A percentile compares a stretch with the other conserved stretches of the same genome.
Conservation (phyloP, 495 filamentous ascomycete genomes). For the Penicillium cinerascens region DNA sequence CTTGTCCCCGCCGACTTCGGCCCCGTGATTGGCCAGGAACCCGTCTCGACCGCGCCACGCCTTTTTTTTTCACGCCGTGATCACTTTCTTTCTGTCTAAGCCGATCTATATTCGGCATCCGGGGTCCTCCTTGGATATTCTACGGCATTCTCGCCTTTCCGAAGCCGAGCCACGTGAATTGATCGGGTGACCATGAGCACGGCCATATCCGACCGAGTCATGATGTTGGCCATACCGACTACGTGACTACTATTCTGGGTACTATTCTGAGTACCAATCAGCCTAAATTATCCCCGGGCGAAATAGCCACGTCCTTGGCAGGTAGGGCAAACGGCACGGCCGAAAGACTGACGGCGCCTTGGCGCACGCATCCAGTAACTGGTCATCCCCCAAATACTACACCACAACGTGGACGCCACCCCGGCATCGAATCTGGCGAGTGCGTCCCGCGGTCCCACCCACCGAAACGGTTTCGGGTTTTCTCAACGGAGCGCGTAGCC, state of each 20-base stretch:
- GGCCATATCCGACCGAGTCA: conserved; percentile 7
- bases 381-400: neutral
- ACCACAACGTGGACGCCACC: neutral
- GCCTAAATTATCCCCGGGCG: too few species aligned
- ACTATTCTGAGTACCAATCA: neutral
- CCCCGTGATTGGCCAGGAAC: neutral
- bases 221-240: too few species aligned
- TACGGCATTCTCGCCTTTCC: neutral
- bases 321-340: neutral
- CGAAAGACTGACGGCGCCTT: neutral
- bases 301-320: neutral
- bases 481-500: neutral
- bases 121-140: neutral
- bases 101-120: conserved; percentile 4
- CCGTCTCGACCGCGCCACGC: conserved; percentile 8
- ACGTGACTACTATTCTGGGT: neutral
- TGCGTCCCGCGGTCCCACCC: conserved; percentile 2
- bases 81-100: neutral
- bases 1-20: neutral
- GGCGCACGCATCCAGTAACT: conserved; percentile 1
- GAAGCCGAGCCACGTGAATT: conserved; percentile 9
- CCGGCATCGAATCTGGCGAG: neutral
- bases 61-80: neutral
- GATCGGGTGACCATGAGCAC: conserved; percentile 5
- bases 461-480: neutral